Evolutionary conservation across 2,329 filamentous ascomycete genomes (phyloP).

Genomic region (Ilyonectria destructans): DNA sequence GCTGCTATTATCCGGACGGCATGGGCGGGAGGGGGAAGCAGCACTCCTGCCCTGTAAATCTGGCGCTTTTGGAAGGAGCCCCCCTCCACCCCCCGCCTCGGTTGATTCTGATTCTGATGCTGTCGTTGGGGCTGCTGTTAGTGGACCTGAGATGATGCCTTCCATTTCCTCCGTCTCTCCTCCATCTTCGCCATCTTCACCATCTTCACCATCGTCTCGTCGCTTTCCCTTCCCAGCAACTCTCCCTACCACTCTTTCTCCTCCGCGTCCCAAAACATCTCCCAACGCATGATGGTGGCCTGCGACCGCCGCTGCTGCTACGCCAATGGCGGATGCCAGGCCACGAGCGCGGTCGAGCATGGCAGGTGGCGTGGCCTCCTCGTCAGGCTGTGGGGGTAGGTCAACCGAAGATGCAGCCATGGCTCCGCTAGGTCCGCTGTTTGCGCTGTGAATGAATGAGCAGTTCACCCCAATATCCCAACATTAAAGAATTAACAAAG

Average conservation of each 20-base stretch:
- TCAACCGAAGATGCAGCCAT: slow-evolving; percentile 50
- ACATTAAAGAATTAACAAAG: slow-evolving; percentile 1
- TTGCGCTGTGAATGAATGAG: background rate
- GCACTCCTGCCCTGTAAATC: slow-evolving; percentile 43
- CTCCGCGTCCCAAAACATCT: slow-evolving; percentile 33
- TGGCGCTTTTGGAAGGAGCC: slow-evolving; percentile 39
- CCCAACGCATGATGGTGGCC: slow-evolving; percentile 31
- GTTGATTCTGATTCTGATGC: slow-evolving; percentile 17
- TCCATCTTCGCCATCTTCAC: background rate
- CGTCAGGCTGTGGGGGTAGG: slow-evolving; percentile 45
- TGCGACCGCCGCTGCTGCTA: slow-evolving; percentile 45
- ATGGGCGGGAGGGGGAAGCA: slow-evolving; percentile 40
- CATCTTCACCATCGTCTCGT: slow-evolving; percentile 3
- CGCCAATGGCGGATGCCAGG: slow-evolving; percentile 47
- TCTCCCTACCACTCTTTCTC: slow-evolving; percentile 21
- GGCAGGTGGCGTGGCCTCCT: slow-evolving; percentile 41
- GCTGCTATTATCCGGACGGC: slow-evolving; percentile 31
- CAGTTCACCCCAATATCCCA: slow-evolving; percentile 3
- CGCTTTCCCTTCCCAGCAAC: slow-evolving; percentile 23
- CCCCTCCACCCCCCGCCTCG: slow-evolving; percentile 28
- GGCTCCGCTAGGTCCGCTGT: slow-evolving; percentile 5
- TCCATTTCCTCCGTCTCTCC: slow-evolving; percentile 25
- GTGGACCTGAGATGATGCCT: slow-evolving; percentile 23
- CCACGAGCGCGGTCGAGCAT: slow-evolving; percentile 48
- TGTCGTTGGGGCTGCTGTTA: slow-evolving; percentile 31